These are phyloP conservation scores for Cyclotella atomus DNA, from an alignment of 108 stramenopile species.

Conservation along the genomic window DNA sequence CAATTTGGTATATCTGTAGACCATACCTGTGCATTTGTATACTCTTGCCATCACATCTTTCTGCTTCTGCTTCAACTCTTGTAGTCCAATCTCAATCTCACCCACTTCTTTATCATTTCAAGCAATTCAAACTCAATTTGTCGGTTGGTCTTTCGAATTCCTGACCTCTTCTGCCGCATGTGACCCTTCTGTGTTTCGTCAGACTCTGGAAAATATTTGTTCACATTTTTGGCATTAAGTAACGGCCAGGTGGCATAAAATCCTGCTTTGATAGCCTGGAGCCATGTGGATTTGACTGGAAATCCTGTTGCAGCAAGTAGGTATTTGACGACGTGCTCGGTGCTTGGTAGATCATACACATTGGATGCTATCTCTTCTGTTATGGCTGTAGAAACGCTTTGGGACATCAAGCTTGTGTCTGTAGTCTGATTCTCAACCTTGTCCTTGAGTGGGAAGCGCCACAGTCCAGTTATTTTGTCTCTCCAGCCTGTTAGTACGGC, in stretches of 20 bases:
- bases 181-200: constrained; percentile 1
- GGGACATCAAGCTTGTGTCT: not conserved
- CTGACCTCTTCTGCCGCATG: not conserved
- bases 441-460: not conserved
- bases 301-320: not conserved
- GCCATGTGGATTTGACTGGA: not conserved
- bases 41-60: too few species aligned
- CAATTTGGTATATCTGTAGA: not conserved
- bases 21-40: not conserved
- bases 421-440: not conserved
- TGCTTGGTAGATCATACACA: not conserved
- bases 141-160: not conserved
- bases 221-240: constrained; percentile 5
- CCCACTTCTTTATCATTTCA: not conserved
- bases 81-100: too few species aligned
- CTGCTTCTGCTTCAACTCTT: too few species aligned
- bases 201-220: constrained; percentile 9
- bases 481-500: not conserved
- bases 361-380: not conserved
- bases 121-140: not conserved
- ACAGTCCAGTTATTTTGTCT: not conserved
- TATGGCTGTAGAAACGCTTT: not conserved
- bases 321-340: not conserved
- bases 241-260: not conserved
- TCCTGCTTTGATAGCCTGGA: not conserved